Conservation (phyloP, 495 filamentous ascomycete genomes). For the Talaromyces stipitatus region DNA sequence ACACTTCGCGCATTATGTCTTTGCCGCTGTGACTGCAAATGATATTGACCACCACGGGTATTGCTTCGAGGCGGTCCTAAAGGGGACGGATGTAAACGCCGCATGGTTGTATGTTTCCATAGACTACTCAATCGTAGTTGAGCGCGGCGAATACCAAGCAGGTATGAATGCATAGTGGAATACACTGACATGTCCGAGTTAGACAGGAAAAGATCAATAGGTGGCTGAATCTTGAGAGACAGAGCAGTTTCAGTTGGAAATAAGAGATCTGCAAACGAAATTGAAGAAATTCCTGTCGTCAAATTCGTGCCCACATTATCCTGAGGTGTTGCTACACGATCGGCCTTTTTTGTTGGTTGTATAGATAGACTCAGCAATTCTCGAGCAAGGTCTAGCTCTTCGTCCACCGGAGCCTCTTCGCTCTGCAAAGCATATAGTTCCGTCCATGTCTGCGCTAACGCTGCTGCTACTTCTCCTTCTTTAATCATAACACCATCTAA, state of each 20-base stretch:
- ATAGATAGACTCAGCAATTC: conserved; percentile 66
- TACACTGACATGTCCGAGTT: conserved; percentile 68
- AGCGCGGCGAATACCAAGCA: conserved; percentile 72
- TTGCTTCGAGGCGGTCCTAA: conserved; percentile 56
- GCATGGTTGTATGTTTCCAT: conserved; percentile 73
- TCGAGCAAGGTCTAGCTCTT: conserved; percentile 69
- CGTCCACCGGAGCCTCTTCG: conserved; percentile 65
- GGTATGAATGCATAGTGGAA: conserved; percentile 76
- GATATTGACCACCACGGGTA: conserved; percentile 46
- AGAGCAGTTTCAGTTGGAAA: conserved; percentile 69
- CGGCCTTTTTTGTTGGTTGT: conserved; percentile 18
- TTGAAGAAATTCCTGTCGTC: conserved; percentile 23
- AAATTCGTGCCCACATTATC: conserved; percentile 23
- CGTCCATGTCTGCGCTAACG: conserved; percentile 68
- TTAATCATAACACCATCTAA: conserved; percentile 61
- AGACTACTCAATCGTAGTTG: conserved; percentile 74
- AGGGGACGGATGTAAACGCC: conserved; percentile 66
- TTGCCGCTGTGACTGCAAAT: conserved; percentile 47
- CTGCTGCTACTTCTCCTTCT: conserved; percentile 74
- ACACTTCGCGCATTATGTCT: conserved; percentile 49
- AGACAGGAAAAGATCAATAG: conserved; percentile 81
- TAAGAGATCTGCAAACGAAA: conserved; percentile 68
- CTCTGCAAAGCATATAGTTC: conserved; percentile 66
- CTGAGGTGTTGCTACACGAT: conserved; percentile 18
- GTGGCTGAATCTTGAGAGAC: conserved; percentile 65